Conservation (phyloP, 2,329 filamentous ascomycete genomes). For the Calycina herbarum region DNA sequence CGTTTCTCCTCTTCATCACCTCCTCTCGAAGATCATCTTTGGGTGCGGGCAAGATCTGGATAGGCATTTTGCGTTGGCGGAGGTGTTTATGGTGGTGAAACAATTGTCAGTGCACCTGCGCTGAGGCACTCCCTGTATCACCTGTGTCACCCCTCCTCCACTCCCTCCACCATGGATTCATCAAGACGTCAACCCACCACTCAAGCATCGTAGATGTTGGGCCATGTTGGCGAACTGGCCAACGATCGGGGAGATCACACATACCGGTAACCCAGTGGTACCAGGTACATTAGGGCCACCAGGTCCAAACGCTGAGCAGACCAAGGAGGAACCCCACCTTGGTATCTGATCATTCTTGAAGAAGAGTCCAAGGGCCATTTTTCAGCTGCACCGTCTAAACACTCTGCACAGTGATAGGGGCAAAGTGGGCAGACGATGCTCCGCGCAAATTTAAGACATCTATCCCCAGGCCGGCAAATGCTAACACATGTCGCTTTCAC, state of each 20-base stretch:
- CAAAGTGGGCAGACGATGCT: background rate
- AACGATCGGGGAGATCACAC: background rate
- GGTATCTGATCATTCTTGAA: background rate
- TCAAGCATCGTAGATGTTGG: background rate
- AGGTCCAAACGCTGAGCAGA: too few relatives aligned
- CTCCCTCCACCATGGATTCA: background rate
- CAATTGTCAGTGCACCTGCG: background rate
- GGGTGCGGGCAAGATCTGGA: background rate
- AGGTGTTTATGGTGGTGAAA: background rate
- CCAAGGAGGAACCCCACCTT: background rate
- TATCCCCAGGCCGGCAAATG: background rate
- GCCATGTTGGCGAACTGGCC: background rate
- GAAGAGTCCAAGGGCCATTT: background rate
- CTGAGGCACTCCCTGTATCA: background rate
- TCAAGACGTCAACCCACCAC: background rate
- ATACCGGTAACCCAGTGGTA: background rate
- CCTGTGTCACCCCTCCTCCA: background rate
- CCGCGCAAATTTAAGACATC: background rate
- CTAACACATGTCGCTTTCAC: slow-evolving; percentile 39
- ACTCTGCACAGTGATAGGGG: background rate
- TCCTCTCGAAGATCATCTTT: too few relatives aligned
- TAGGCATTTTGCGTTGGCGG: background rate
- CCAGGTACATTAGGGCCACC: too few relatives aligned
- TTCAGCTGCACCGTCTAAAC: background rate
- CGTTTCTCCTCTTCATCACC: background rate